Evolutionary conservation across 805 yeast genomes (phyloP).

Genomic region (Barnettozyma botsteinii): DNA sequence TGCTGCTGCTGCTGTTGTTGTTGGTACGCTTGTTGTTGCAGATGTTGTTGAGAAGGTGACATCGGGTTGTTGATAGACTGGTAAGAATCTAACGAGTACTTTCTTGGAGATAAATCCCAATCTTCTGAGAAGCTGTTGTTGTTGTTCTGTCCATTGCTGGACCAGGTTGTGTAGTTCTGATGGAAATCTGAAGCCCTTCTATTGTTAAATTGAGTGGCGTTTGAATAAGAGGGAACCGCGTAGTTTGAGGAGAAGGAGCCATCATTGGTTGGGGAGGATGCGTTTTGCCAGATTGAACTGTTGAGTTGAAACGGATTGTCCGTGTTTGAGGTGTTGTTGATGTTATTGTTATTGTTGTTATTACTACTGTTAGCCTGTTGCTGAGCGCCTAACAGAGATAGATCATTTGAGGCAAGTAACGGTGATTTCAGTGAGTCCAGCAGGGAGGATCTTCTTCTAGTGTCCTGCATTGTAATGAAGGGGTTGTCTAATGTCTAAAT

Average conservation of each 20-base stretch:
- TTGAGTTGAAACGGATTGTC: slow-evolving; percentile 16
- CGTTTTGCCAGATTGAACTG: slow-evolving; percentile 12
- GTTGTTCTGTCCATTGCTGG: slow-evolving; percentile 3
- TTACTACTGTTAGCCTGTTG: background rate
- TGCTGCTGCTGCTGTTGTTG: slow-evolving; percentile 9
- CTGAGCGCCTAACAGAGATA: slow-evolving; percentile 1
- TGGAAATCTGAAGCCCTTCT: slow-evolving; percentile 9
- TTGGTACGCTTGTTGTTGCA: slow-evolving; percentile 3
- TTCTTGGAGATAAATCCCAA: slow-evolving; percentile 12
- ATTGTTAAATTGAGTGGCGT: background rate
- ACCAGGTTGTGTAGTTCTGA: slow-evolving; percentile 8
- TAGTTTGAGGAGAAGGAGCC: background rate
- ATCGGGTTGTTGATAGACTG: background rate
- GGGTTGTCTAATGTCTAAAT: too few species aligned
- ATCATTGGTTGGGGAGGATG: slow-evolving; percentile 5
- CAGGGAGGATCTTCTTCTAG: slow-evolving; percentile 13
- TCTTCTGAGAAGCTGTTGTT: slow-evolving; percentile 6
- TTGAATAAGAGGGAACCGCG: background rate
- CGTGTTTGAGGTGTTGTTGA: background rate
- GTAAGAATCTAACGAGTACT: slow-evolving; percentile 14
- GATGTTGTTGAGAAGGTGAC: slow-evolving; percentile 3
- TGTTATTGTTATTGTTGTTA: slow-evolving; percentile 2
- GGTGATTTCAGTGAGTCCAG: slow-evolving; percentile 13
- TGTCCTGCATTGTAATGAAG: slow-evolving; percentile 4
- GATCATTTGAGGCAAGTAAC: slow-evolving; percentile 5